phyloP scores from a whole-genome alignment of 148 eudicot genomes.

The Limonium bicolor region DNA sequence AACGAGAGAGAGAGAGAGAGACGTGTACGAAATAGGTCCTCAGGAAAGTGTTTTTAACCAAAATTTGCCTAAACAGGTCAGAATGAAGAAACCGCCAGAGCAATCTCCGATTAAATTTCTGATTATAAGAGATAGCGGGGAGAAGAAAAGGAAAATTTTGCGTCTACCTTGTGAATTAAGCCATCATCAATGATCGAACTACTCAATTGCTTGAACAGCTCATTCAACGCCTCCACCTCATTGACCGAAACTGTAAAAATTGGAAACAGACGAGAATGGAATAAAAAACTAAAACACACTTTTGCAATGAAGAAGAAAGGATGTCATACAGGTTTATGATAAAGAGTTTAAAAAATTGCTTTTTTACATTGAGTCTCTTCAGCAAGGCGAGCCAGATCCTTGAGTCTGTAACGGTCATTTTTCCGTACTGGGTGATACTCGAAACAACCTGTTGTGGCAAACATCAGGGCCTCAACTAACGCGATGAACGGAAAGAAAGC shows the following conservation, averaged over 20 bases:
- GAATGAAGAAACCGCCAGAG: no score
- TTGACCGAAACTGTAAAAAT: constrained; percentile 52
- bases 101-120: no score
- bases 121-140: not conserved
- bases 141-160: not conserved
- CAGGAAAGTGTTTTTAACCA: no score
- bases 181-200: constrained; percentile 85
- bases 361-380: constrained; percentile 35
- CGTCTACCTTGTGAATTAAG: constrained; percentile 67
- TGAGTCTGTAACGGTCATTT: constrained; percentile 2
- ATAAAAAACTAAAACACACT: not conserved
- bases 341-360: not conserved
- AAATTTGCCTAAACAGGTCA: no score
- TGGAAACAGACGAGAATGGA: not conserved
- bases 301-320: not conserved
- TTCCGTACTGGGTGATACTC: constrained; percentile 2
- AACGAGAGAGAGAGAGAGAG: no score
- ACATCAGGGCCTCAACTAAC: constrained; percentile 23
- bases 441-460: constrained; percentile 24
- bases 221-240: constrained; percentile 82
- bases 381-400: constrained; percentile 27
- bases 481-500: constrained; percentile 31
- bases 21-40: no score
- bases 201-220: constrained; percentile 76
- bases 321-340: not conserved